These are phyloP conservation scores for Leccinum variicolor DNA, from an alignment of 768 basidiomycete genomes.

Conservation along the genomic window DNA sequence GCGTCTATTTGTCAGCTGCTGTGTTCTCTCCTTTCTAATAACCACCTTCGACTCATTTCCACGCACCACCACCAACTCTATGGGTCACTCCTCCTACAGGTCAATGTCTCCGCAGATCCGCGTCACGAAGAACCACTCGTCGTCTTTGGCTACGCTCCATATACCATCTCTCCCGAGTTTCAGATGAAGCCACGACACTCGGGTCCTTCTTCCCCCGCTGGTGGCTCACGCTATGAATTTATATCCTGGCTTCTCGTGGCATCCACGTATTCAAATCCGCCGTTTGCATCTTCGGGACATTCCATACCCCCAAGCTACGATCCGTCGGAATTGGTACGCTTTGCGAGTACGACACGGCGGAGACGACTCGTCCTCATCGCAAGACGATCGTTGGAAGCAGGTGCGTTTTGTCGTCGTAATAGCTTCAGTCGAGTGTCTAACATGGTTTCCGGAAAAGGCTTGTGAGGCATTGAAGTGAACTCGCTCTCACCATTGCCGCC, in stretches of 20 bases:
- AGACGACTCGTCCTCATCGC: conserved; percentile 61
- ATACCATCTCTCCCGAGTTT: conserved; percentile 5
- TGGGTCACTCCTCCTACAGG: no score
- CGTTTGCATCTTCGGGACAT: conserved; percentile 16
- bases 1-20: not conserved
- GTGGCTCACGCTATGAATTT: conserved; percentile 9
- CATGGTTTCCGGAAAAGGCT: not conserved
- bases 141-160: conserved; percentile 19
- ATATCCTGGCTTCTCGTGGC: conserved; percentile 14
- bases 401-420: conserved; percentile 24
- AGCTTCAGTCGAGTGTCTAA: not conserved
- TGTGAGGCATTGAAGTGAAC: conserved; percentile 31
- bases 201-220: conserved; percentile 1
- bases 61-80: not conserved
- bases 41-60: not conserved
- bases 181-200: conserved; percentile 1
- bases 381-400: conserved; percentile 52
- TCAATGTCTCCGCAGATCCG: conserved; percentile 7
- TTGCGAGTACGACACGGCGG: conserved; percentile 51
- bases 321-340: conserved; percentile 31
- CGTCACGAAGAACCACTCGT: not conserved
- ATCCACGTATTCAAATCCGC: conserved; percentile 25
- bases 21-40: not conserved
- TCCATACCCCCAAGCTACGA: conserved; percentile 23
- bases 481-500: conserved; percentile 44